Base-by-base conservation (phyloP, 129 eudicot species). In the Cynara cardunculus region DNA sequence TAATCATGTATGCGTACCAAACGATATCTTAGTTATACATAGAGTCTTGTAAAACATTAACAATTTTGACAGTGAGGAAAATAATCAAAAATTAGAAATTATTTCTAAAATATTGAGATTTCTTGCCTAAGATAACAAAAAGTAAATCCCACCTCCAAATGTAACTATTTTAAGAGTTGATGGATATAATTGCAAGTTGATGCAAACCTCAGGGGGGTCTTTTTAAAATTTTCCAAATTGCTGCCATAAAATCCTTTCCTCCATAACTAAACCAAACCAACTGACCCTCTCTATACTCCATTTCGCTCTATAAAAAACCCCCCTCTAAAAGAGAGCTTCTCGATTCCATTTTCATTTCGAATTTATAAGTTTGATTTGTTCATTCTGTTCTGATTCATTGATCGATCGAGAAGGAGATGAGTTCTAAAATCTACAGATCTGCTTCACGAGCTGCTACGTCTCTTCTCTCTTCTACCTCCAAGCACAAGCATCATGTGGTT, bases 371-470 rank as follows among this genome's bases (percentile, higher is more conserved):
- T 75, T 19, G 75, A 69, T 75, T 75, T 49, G 65, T 37, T 37
- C 8, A 46, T 75, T 27, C 22, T 26, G 12, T 76, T 76, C 25
- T 26, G 30, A 68, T 41, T 53, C 27, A 19, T 87, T 9, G 39
- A 64, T 81, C 41, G 12, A 64, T 61, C 32, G 32, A 71, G 66
- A 30, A 46, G 62, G 78, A 1, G 68, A 96, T 96, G 99, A 92
- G 89, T 69, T 88, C 95, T 13, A 92, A 89, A 75, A 81, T 92
- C 64, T 86, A 79, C 91, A 88, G 90, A 89, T 88, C 95, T 19
- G 92, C 93, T 14, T 78, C 97, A 49, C 88, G 90, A 74, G 89
- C 87, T 59, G 90, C 97, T 19, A 88, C 90, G 71, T 86, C 97
- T 35, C 64, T 96, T 21, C 87, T 96, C 75, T 83, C 39, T 25